Evolutionary conservation across 1,284 basidiomycete species (phyloP).

Genomic region (Pterulicium gracile): DNA sequence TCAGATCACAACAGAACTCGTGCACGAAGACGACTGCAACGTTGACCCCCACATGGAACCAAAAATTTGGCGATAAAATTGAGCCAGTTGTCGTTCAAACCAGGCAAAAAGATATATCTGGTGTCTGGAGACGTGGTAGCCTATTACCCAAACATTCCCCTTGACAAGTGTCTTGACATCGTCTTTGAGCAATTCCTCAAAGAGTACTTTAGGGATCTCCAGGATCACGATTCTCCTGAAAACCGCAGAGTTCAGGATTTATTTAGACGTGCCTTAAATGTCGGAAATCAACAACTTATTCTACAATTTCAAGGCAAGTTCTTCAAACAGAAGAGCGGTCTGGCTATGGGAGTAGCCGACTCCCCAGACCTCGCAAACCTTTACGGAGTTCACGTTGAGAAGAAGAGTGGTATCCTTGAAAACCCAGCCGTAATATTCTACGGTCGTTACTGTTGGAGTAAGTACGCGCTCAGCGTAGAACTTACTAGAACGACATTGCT

Average conservation of each 20-base stretch:
- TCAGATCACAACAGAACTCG: no score
- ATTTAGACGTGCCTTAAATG: slow-evolving; percentile 8
- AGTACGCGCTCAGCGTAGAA: no score
- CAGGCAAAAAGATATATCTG: slow-evolving; percentile 11
- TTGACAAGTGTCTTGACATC: slow-evolving; percentile 11
- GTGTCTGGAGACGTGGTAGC: slow-evolving; percentile 22
- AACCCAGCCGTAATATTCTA: slow-evolving; percentile 20
- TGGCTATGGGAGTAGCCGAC: slow-evolving; percentile 24
- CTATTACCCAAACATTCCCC: slow-evolving; percentile 20
- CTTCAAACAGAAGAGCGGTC: slow-evolving; percentile 16
- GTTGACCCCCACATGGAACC: no score
- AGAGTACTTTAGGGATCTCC: not conserved
- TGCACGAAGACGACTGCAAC: no score
- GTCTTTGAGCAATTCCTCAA: slow-evolving; percentile 8
- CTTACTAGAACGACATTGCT: no score
- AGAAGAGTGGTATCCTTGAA: slow-evolving; percentile 9
- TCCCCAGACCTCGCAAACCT: slow-evolving; percentile 24
- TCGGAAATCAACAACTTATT: slow-evolving; percentile 14
- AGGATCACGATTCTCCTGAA: slow-evolving; percentile 1
- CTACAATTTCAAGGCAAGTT: slow-evolving; percentile 12
- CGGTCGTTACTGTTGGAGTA: slow-evolving; percentile 23
- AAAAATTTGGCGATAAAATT: no score
- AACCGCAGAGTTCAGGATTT: slow-evolving; percentile 6
- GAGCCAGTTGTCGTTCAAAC: no score
- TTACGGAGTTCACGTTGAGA: slow-evolving; percentile 18